These are phyloP conservation scores for Didymellaceae sp. DNA, from an alignment of 2,329 filamentous ascomycete genomes.

Conservation along the genomic window DNA sequence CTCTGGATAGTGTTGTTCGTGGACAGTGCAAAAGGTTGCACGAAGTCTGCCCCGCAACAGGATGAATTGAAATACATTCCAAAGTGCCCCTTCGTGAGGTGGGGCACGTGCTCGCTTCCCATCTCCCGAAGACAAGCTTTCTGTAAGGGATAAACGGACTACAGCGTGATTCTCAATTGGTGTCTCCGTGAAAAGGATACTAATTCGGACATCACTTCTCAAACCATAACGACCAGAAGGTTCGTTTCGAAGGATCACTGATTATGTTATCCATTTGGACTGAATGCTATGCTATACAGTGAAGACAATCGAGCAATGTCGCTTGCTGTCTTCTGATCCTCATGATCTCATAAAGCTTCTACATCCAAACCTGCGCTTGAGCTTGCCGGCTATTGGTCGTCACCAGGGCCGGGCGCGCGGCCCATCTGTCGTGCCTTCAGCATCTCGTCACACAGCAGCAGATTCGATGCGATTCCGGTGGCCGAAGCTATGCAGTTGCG, in stretches of 20 bases:
- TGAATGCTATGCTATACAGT: neutral
- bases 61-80: too few relatives aligned
- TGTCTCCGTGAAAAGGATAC: too few relatives aligned
- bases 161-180: too few relatives aligned
- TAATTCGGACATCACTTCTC: too few relatives aligned
- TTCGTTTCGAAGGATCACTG: neutral
- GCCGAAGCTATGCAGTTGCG: slow-evolving; percentile 93
- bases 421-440: slow-evolving; percentile 97
- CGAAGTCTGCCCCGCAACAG: slow-evolving; percentile 5
- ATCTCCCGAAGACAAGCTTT: too few relatives aligned
- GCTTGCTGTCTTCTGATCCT: neutral
- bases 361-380: neutral
- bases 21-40: too few relatives aligned
- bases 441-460: slow-evolving; percentile 94
- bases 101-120: slow-evolving; percentile 13
- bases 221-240: too few relatives aligned
- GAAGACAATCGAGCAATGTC: neutral
- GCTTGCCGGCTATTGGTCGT: slow-evolving; percentile 9
- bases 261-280: slow-evolving; percentile 3
- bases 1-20: too few relatives aligned
- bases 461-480: slow-evolving; percentile 92
- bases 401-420: slow-evolving; percentile 17
- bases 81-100: neutral
- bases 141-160: too few relatives aligned
- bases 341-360: neutral